Conservation (phyloP, 768 basidiomycete species). For the Amanita subjunquillea region DNA sequence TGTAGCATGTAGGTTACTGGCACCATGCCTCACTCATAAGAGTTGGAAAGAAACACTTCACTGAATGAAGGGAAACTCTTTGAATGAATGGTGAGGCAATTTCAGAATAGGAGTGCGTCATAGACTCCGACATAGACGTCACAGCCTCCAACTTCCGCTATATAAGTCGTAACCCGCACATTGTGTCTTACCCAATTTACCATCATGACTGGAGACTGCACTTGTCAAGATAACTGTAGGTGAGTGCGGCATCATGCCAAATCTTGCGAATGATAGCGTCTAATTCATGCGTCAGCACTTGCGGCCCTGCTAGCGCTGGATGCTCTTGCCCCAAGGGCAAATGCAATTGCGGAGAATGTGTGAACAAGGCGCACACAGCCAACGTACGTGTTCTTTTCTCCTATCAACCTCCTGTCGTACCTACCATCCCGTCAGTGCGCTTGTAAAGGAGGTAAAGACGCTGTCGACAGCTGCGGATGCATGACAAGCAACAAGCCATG, state of each 20-base stretch:
- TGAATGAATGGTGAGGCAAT: too few relatives aligned
- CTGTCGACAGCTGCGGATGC: conserved; percentile 20
- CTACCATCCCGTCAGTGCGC: conserved; percentile 16
- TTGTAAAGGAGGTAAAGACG: conserved; percentile 18
- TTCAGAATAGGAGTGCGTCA: too few relatives aligned
- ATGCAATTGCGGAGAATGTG: conserved; percentile 25
- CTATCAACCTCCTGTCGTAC: not conserved
- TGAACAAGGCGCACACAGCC: conserved; percentile 27
- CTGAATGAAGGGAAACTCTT: too few relatives aligned
- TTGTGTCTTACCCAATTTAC: not conserved
- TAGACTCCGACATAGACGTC: too few relatives aligned
- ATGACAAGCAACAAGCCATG: conserved; percentile 21
- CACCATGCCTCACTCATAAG: too few relatives aligned
- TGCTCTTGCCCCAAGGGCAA: conserved; percentile 24
- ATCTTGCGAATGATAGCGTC: not conserved
- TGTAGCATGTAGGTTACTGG: too few relatives aligned
- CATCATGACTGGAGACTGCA: conserved; percentile 19
- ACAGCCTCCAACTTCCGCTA: too few relatives aligned
- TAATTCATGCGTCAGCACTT: conserved; percentile 14
- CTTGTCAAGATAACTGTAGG: conserved; percentile 20
- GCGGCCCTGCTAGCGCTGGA: conserved; percentile 26
- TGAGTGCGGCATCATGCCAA: conserved; percentile 9
- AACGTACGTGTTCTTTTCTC: conserved; percentile 13
- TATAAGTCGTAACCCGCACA: too few relatives aligned
- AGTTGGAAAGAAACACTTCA: too few relatives aligned